Evolutionary conservation across 306 rosid genomes (phyloP), one percentile per base, ranked within the genome.

Genomic region (Begonia fuchsioides): DNA sequence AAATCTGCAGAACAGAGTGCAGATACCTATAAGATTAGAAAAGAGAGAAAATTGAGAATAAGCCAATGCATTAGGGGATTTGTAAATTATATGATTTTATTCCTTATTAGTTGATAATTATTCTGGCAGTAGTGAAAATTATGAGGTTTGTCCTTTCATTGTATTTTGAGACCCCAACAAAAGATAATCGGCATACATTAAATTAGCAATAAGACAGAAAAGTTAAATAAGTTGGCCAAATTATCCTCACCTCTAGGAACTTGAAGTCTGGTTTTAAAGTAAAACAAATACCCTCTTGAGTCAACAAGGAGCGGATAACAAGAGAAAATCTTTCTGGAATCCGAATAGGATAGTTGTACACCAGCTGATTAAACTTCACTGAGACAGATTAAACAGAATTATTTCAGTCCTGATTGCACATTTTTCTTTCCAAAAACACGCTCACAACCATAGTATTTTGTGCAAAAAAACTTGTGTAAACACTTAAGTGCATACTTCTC

Each of bases 231-330:
- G 46, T 62, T 64, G 64, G 12, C 47, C 48, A 56, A 26, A 53
- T 60, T 8, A 26, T 40, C 57, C 44, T 68, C 69, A 85, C 98
- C 96, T 92, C 98, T 15, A 92, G 96, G 77, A 92, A 92, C 72
- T 92, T 92, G 73, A 92, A 85, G 73, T 85, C 82, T 13, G 77
- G 98, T 67, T 79, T 59, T 67, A 92, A 52, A 55, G 95, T 92
- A 66, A 92, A 85, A 76, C 96, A 92, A 57, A 92, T 82, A 69
- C 98, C 98, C 73, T 92, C 98, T 76, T 85, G 98, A 62, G 98
- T 92, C 87, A 92, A 61, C 35, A 90, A 72, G 49, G 98, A 90
- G 43, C 96, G 90, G 39, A 85, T 90, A 32, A 90, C 98, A 50
- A 90, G 96, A 3, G 98, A 90, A 71, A 90, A 90, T 73, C 98